These are phyloP conservation scores for Rhodotorula sp. DNA, from an alignment of 1,284 basidiomycete genomes.

Conservation along the genomic window DNA sequence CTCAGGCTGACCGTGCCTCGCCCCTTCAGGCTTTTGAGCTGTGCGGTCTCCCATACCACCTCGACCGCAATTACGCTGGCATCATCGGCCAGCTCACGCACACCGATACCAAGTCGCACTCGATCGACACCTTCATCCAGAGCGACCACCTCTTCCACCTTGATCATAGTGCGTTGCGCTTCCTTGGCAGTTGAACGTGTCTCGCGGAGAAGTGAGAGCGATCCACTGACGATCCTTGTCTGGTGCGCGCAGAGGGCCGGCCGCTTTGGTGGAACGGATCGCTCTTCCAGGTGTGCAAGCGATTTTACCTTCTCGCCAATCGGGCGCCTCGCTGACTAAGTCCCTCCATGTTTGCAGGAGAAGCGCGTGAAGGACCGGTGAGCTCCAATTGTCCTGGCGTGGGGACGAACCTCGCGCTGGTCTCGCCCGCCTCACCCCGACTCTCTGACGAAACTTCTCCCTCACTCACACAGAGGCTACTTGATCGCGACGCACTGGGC, in stretches of 20 bases:
- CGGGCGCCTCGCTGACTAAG: neutral
- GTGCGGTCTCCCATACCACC: slow-evolving; percentile 25
- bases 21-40: slow-evolving; percentile 29
- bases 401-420: too few relatives aligned
- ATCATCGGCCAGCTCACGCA: slow-evolving; percentile 40
- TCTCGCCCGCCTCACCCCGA: too few relatives aligned
- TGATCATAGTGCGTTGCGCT: slow-evolving; percentile 11
- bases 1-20: neutral
- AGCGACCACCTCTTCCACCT: slow-evolving; percentile 39
- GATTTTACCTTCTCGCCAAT: too few relatives aligned
- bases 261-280: slow-evolving; percentile 39
- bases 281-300: slow-evolving; percentile 17
- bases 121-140: slow-evolving; percentile 40
- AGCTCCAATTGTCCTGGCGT: too few relatives aligned
- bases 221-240: too few relatives aligned
- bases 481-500: slow-evolving; percentile 39
- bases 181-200: too few relatives aligned
- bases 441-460: too few relatives aligned
- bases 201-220: too few relatives aligned
- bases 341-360: neutral
- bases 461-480: slow-evolving; percentile 32
- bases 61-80: slow-evolving; percentile 32
- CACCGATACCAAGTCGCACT: slow-evolving; percentile 28
- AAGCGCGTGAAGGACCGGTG: slow-evolving; percentile 34
- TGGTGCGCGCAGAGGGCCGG: slow-evolving; percentile 1